Evolutionary conservation across 2,329 filamentous ascomycete genomes (phyloP), one percentile per base, ranked within the genome.

Genomic region (Cordyceps farinosa): DNA sequence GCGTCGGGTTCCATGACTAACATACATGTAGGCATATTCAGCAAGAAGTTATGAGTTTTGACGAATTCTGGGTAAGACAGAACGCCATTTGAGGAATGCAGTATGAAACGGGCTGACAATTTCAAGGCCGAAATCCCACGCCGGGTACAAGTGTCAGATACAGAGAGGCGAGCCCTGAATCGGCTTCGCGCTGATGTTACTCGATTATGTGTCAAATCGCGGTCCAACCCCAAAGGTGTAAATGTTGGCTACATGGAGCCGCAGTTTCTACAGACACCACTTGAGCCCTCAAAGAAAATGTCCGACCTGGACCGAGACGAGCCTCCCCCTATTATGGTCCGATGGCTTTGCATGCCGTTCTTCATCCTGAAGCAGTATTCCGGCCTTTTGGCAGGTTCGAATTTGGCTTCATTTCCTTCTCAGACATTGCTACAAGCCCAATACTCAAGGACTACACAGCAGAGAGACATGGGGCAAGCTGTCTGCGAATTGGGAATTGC

Each of bases 291-390:
- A 29, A 67, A 69, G 42, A 70, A 70, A 30, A 66, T 70, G 30
- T 38, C 54, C 3, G 61, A 63, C 3, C 38, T 62, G 1, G 53
- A 65, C 6, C 63, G 67, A 2, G 53, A 55, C 7, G 67, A 59
- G 56, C 57, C 44, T 54, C 65, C 10, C 58, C 66, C 53, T 13
- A 13, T 27, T 1, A 59, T 59, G 1, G 72, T 72, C 0, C 74
- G 72, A 27, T 82, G 79, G 79, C 66, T 81, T 3, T 80, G 77
- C 36, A 69, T 82, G 15, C 81, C 81, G 0, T 82, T 81, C 65
- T 82, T 83, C 65, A 74, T 74, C 2, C 72, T 82, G 0, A 75
- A 80, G 57, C 73, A 74, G 30, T 82, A 80, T 62, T 75, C 75
- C 0, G 78, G 77, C 2, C 67, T 79, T 2, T 68, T 72, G 2